Conservation (phyloP, 2,329 filamentous ascomycete genomes). For the Pseudogymnoascus sp. region DNA sequence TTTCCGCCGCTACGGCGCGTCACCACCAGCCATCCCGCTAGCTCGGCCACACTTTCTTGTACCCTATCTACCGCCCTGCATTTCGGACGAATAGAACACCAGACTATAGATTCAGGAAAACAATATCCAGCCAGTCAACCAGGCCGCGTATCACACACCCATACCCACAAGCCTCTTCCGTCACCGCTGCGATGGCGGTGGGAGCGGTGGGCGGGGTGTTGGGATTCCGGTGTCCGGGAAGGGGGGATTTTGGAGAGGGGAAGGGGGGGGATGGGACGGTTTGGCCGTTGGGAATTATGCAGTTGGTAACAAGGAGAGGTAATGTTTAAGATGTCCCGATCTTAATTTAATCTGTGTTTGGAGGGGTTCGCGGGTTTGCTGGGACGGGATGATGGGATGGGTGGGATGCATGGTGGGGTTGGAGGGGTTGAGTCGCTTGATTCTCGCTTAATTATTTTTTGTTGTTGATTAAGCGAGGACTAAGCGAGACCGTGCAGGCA, state of each 20-base stretch:
- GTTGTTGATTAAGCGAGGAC: neutral
- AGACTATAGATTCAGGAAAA: neutral
- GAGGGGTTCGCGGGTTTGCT: neutral
- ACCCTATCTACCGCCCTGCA: neutral
- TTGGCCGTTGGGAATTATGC: neutral
- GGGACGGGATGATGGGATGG: neutral
- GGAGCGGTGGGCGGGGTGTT: neutral
- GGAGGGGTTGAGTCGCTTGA: neutral
- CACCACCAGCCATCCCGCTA: neutral
- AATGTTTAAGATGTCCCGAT: neutral
- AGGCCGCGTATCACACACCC: neutral
- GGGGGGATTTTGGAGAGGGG: neutral
- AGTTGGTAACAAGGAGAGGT: neutral
- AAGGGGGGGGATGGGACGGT: neutral
- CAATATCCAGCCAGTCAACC: neutral
- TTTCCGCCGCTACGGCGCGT: neutral
- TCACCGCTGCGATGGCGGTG: neutral
- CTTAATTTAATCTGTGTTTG: constrained; percentile 4
- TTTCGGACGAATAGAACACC: neutral
- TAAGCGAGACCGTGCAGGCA: neutral
- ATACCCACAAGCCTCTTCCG: neutral
- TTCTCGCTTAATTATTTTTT: neutral
- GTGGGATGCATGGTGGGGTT: neutral
- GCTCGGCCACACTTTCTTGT: neutral
- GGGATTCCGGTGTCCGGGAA: neutral